Evolutionary conservation across 2,329 filamentous ascomycete species (phyloP).

Genomic region (Clonostachys byssicola): DNA sequence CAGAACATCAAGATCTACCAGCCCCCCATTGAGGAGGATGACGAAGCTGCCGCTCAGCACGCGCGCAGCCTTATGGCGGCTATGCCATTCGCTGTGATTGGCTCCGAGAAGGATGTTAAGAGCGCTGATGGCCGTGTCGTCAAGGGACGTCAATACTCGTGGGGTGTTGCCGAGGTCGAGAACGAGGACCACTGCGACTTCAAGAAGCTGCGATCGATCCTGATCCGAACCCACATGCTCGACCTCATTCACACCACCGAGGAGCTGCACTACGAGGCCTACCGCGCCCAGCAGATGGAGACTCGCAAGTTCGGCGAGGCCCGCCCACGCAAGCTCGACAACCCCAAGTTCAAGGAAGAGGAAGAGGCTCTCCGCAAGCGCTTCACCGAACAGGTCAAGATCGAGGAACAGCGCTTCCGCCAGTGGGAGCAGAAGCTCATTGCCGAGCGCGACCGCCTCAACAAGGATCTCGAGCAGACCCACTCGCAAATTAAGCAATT

Average conservation of each 20-base stretch:
- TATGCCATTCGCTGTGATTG: constrained; percentile 98
- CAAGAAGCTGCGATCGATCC: constrained; percentile 98
- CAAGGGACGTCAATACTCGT: constrained; percentile 98
- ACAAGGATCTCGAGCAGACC: constrained; percentile 98
- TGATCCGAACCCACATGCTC: constrained; percentile 99
- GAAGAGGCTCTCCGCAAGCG: constrained; percentile 97
- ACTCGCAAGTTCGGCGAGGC: constrained; percentile 99
- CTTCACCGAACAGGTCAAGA: constrained; percentile 99
- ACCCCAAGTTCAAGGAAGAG: constrained; percentile 99
- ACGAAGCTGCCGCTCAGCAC: constrained; percentile 92
- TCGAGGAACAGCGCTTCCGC: constrained; percentile 98
- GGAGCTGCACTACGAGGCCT: constrained; percentile 98
- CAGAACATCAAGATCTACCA: constrained; percentile 99
- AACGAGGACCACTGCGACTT: constrained; percentile 99
- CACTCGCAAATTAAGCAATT: constrained; percentile 91
- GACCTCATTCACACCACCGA: constrained; percentile 99
- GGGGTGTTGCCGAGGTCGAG: constrained; percentile 99
- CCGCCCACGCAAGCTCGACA: constrained; percentile 94
- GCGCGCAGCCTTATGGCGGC: constrained; percentile 91
- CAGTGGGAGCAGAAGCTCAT: constrained; percentile 99
- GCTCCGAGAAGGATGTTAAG: constrained; percentile 98
- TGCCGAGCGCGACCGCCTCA: constrained; percentile 94
- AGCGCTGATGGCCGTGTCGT: constrained; percentile 93
- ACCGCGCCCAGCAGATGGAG: constrained; percentile 99
- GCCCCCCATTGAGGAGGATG: constrained; percentile 95